Base-by-base conservation (phyloP, 2,329 filamentous ascomycete species). In the Fusarium sp. region DNA sequence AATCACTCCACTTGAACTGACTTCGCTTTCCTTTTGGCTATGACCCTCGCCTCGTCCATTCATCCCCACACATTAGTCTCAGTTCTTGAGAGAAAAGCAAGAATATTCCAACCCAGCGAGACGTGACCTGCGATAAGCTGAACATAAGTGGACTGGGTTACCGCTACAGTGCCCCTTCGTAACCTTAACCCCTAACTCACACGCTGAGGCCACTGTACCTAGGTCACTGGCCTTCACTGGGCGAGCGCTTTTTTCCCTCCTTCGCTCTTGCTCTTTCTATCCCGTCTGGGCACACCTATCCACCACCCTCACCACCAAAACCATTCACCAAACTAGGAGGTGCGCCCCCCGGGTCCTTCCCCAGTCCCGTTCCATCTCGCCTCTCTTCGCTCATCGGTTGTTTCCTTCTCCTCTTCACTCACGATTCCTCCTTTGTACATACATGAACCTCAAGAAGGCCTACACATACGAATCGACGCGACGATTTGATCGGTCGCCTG, bases 291-390 rank as follows among this genome's bases (percentile, higher is more conserved):
- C 49, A 53, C 49, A 53, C 49, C 49, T 53, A 38, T 53, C 49
- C 49, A 27, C 35, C 56, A 68, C 68, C 44, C 64, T 72, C 69
- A 71, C 64, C 68, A 72, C 61, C 70, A 72, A 67, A 71, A 52
- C 46, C 52, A 72, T 70, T 63, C 65, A 72, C 70, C 56, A 72
- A 68, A 50, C 65, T 61, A 65, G 61, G 72, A 59, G 58, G 70
- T 64, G 65, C 70, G 49, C 70, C 70, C 70, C 61, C 63, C 45
- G 69, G 52, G 67, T 66, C 58, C 52, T 71, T 59, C 65, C 70
- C 67, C 68, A 69, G 66, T 62, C 62, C 68, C 63, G 61, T 72
- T 73, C 65, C 62, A 70, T 73, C 54, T 73, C 67, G 70, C 70
- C 70, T 73, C 67, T 71, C 68, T 63, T 73, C 58, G 62, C 67